Percentiles rank a stretch among this genome's conserved stretches.
These are phyloP conservation scores for Perilla frutescens DNA, from an alignment of 257 asterid species.

Conservation along the genomic window DNA sequence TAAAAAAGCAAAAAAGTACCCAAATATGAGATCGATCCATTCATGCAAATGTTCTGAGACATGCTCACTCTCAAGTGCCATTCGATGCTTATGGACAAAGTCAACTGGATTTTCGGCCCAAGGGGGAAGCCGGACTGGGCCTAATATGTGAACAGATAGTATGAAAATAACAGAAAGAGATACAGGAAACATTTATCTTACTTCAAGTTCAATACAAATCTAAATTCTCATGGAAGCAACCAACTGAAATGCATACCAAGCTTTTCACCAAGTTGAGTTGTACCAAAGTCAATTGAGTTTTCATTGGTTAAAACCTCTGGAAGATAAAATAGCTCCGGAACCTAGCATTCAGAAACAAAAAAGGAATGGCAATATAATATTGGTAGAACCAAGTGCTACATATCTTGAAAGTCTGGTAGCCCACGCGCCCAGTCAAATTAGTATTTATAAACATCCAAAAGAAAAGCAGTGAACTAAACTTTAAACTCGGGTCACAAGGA, in stretches of 20 bases:
- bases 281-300: constrained; percentile 83
- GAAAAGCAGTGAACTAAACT: constrained; percentile 22
- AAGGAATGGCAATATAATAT: constrained; percentile 25
- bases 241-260: constrained; percentile 62
- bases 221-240: constrained; percentile 29
- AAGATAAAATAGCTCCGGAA: constrained; percentile 91
- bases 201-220: constrained; percentile 19
- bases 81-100: constrained; percentile 91
- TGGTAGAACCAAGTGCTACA: constrained; percentile 17
- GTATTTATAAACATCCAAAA: constrained; percentile 24
- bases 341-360: constrained; percentile 52
- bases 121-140: constrained; percentile 81
- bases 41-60: constrained; percentile 92
- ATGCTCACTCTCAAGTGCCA: constrained; percentile 98
- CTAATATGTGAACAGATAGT: constrained; percentile 49
- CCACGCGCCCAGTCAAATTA: constrained; percentile 23
- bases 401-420: constrained; percentile 35
- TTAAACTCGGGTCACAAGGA: background rate
- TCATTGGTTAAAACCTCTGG: constrained; percentile 84
- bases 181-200: constrained; percentile 14
- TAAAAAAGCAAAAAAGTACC: constrained; percentile 52
- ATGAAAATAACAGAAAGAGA: constrained; percentile 33
- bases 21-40: constrained; percentile 97
- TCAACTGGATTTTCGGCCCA: constrained; percentile 96
- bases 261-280: constrained; percentile 89